Evolutionary conservation across 2,329 filamentous ascomycete species (phyloP), one percentile per base, ranked within the genome.

Genomic region (Beauveria sp.): DNA sequence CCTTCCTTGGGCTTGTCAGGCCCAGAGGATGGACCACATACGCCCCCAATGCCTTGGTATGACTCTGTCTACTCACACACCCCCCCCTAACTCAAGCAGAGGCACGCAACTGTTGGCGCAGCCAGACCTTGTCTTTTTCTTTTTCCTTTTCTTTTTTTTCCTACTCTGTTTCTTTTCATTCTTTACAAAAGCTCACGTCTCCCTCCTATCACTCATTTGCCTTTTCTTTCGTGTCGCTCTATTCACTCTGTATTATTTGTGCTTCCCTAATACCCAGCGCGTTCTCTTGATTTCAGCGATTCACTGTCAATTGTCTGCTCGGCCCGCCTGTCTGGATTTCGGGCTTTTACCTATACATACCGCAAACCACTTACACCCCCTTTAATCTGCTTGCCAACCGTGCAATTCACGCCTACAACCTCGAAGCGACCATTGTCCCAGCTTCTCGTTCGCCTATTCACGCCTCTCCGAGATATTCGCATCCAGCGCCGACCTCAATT

Each of bases 141-240:
- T 45, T 63, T 50, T 49, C 51, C 24, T 50, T 50, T 38, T 43
- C 24, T 43, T n/a, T 4, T 4, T 62, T 45, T 59, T 60, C 56
- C 58, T 58, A 28, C 30, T 49, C 55, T 65, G 60, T 38, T 64
- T 34, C 50, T 60, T 61, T 49, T 50, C 45, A 53, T 59, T 59
- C 53, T 54, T 51, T 69, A 67, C 66, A 69, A 69, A 70, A 69
- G 65, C 63, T 65, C 65, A 58, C 54, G 53, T 58, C 64, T 63
- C 66, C 68, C 60, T 58, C 61, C 62, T 61, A 63, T 51, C 50
- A 42, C 56, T 65, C 28, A 43, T 61, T 61, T 58, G 54, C 53
- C 55, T 45, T 63, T 50, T 49, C 54, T 24, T 54, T 50, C 30
- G 28, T 20, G 16, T 43, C 30, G 7, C 60, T 62, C 45, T 59